Conservation (phyloP, 495 filamentous ascomycete species). For the Xylaria cubensis region DNA sequence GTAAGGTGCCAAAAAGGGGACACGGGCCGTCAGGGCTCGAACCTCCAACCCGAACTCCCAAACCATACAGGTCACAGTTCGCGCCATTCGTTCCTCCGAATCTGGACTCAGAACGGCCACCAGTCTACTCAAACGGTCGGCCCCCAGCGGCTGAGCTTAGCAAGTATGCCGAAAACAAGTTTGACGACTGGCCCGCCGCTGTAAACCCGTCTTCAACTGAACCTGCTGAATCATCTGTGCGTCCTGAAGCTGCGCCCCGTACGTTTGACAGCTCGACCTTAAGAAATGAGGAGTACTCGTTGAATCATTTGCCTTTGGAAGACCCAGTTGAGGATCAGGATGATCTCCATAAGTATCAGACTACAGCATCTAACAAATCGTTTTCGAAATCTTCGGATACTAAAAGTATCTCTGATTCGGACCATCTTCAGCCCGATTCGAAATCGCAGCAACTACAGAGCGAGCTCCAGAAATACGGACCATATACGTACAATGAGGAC, state of each 20-base stretch:
- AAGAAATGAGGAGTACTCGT: constrained; percentile 42
- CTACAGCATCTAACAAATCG: constrained; percentile 19
- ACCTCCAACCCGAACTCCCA: constrained; percentile 34
- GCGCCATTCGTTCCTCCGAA: constrained; percentile 37
- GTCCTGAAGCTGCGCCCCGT: neutral
- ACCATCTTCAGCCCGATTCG: constrained; percentile 7
- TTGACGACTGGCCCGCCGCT: constrained; percentile 37
- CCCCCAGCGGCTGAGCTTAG: constrained; percentile 48
- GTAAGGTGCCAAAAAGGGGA: constrained; percentile 52
- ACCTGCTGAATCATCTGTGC: neutral
- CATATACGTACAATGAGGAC: constrained; percentile 39
- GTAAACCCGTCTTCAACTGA: neutral
- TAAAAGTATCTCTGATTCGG: constrained; percentile 35
- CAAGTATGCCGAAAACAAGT: constrained; percentile 42
- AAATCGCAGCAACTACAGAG: constrained; percentile 22
- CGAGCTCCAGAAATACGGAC: constrained; percentile 36
- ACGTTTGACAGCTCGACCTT: constrained; percentile 25
- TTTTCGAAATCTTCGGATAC: constrained; percentile 26
- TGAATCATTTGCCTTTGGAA: constrained; percentile 41
- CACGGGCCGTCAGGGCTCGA: neutral
- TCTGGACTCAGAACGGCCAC: constrained; percentile 25
- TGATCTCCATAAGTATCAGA: constrained; percentile 38
- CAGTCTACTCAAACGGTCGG: constrained; percentile 44
- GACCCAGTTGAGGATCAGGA: constrained; percentile 33
- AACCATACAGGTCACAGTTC: constrained; percentile 49